These are phyloP conservation scores for Prillingera fragicola DNA, from an alignment of 1,284 basidiomycete species.

Conservation along the genomic window DNA sequence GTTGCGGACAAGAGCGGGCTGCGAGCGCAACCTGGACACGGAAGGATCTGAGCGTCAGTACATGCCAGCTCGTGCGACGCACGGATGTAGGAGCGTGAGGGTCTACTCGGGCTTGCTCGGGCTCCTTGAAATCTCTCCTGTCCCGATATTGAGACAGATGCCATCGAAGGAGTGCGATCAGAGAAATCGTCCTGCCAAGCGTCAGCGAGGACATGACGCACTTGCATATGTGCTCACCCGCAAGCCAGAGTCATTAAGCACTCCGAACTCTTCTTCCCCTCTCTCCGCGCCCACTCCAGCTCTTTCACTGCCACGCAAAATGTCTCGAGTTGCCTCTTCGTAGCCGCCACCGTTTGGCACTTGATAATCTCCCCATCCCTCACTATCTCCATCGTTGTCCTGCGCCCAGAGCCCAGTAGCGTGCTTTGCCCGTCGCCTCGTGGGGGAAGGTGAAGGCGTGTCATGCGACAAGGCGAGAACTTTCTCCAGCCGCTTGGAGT, in stretches of 20 bases:
- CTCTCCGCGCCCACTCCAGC: constrained; percentile 2
- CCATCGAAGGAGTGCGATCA: constrained; percentile 51
- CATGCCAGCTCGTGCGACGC: constrained; percentile 25
- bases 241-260: constrained; percentile 15
- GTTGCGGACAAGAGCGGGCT: constrained; percentile 39
- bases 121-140: constrained; percentile 3
- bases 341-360: constrained; percentile 13
- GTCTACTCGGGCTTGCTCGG: constrained; percentile 9
- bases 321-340: constrained; percentile 18
- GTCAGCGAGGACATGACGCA: constrained; percentile 28
- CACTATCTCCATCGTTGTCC: constrained; percentile 4
- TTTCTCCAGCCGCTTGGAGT: constrained; percentile 16
- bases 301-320: constrained; percentile 16
- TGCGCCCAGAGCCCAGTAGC: background rate
- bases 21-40: constrained; percentile 72
- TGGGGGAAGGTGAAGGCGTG: constrained; percentile 7
- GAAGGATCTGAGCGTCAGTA: constrained; percentile 63
- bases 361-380: constrained; percentile 28
- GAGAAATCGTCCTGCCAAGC: constrained; percentile 46
- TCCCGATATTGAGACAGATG: constrained; percentile 34
- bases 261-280: constrained; percentile 37
- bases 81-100: constrained; percentile 26
- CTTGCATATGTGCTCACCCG: constrained; percentile 7
- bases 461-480: constrained; percentile 10
- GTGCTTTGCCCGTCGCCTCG: constrained; percentile 3